Percentiles rank a stretch among this genome's conserved stretches.
Evolutionary conservation across 257 asterid species (phyloP).

Genomic region (Solanum sejunctum): DNA sequence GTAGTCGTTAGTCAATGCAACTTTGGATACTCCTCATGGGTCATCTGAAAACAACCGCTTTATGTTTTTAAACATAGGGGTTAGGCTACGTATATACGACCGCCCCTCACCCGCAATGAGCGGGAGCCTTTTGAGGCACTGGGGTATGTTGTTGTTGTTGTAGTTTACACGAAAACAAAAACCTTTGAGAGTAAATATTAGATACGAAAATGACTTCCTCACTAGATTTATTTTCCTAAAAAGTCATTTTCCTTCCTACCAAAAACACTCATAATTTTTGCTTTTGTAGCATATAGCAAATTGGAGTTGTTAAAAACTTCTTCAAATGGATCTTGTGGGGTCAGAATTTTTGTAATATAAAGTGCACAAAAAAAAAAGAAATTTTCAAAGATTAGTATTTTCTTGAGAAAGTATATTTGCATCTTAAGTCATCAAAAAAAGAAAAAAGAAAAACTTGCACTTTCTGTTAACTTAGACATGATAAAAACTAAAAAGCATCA

Average conservation of each 20-base stretch:
- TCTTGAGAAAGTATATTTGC: slow-evolving; percentile 15
- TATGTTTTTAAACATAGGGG: no score
- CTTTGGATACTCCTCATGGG: no score
- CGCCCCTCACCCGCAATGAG: no score
- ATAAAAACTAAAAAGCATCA: slow-evolving; percentile 8
- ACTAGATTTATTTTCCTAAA: not conserved
- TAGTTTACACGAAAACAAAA: not conserved
- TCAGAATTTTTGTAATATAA: not conserved
- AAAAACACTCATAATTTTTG: not conserved
- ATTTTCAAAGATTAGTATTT: not conserved
- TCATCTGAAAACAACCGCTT: no score
- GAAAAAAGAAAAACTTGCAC: not conserved
- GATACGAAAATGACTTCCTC: no score
- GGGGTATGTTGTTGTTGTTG: no score
- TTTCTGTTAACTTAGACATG: slow-evolving; percentile 10
- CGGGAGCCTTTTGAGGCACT: no score
- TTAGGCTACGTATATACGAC: no score
- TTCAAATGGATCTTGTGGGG: not conserved
- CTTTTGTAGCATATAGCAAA: not conserved
- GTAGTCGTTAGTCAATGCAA: no score
- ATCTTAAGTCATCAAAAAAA: not conserved
- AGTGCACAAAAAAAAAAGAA: not conserved
- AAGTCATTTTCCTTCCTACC: not conserved
- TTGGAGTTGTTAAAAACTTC: not conserved
- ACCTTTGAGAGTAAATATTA: not conserved